Evolutionary conservation across 2,329 filamentous ascomycete genomes (phyloP).

Genomic region (Waltergamsia citrina): DNA sequence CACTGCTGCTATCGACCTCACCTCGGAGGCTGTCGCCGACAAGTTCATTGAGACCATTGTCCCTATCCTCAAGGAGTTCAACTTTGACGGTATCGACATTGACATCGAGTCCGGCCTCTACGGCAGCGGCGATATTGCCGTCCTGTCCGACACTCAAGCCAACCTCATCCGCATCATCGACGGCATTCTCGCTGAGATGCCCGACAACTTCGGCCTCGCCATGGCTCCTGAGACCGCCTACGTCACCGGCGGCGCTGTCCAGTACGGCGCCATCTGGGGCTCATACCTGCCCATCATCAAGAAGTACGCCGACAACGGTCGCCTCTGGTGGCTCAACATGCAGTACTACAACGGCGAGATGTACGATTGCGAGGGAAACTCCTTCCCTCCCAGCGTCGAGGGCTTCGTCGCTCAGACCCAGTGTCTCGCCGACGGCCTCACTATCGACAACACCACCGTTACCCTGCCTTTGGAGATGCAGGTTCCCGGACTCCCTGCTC

Average conservation of each 20-base stretch:
- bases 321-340: conserved; percentile 26
- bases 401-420: conserved; percentile 25
- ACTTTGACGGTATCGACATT: conserved; percentile 26
- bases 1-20: conserved; percentile 20
- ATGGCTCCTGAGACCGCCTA: conserved; percentile 29
- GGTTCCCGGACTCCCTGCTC: conserved; percentile 23
- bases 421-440: conserved; percentile 21
- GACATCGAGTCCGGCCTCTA: conserved; percentile 21
- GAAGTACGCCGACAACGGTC: conserved; percentile 23
- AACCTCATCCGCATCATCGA: conserved; percentile 25
- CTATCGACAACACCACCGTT: conserved; percentile 19
- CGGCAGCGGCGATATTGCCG: conserved; percentile 18
- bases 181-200: conserved; percentile 31
- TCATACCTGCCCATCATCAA: conserved; percentile 25
- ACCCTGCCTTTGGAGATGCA: conserved; percentile 21
- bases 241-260: conserved; percentile 20
- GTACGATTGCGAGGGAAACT: conserved; percentile 22
- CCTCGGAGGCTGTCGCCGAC: conserved; percentile 19
- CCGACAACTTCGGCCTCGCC: conserved; percentile 49
- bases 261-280: conserved; percentile 23
- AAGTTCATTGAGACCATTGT: conserved; percentile 23
- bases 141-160: conserved; percentile 18
- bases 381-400: conserved; percentile 17
- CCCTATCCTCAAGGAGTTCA: conserved; percentile 22
- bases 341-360: conserved; percentile 27